Evolutionary conservation across 768 basidiomycete genomes (phyloP).

Genomic region (Albatrellus ellisii): DNA sequence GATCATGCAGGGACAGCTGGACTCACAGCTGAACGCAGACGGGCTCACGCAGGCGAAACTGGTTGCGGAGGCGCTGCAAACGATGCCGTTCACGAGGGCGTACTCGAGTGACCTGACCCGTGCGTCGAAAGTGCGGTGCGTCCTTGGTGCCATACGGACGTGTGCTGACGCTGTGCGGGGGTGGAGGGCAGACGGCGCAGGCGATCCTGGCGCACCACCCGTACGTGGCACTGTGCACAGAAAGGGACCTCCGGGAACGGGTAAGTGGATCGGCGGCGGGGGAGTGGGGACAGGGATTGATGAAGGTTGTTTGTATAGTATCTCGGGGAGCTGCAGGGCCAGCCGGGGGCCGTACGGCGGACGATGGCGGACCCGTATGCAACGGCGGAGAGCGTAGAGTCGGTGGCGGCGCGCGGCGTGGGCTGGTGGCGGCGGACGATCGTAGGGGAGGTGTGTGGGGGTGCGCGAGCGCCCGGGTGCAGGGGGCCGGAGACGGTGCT

Average conservation of each 20-base stretch:
- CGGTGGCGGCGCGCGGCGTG: constrained; percentile 27
- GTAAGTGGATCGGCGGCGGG: constrained; percentile 25
- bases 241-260: constrained; percentile 47
- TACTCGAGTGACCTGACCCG: constrained; percentile 63
- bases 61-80: constrained; percentile 40
- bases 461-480: constrained; percentile 14
- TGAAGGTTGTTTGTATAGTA: constrained; percentile 23
- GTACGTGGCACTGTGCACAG: constrained; percentile 27
- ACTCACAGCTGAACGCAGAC: constrained; percentile 49
- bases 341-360: constrained; percentile 11
- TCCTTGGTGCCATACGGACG: neutral
- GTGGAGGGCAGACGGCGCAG: constrained; percentile 43
- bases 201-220: constrained; percentile 44
- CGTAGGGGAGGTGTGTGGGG: constrained; percentile 26
- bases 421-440: too few species aligned
- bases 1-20: constrained; percentile 66
- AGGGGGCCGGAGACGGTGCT: constrained; percentile 23
- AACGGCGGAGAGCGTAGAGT: constrained; percentile 12
- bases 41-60: constrained; percentile 47
- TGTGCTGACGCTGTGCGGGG: neutral
- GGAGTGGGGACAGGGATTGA: neutral
- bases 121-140: constrained; percentile 28
- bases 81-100: constrained; percentile 41
- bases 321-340: constrained; percentile 52
- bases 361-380: constrained; percentile 17